Base-by-base conservation (phyloP, 2,329 filamentous ascomycete species). In the Penicillium sp. region DNA sequence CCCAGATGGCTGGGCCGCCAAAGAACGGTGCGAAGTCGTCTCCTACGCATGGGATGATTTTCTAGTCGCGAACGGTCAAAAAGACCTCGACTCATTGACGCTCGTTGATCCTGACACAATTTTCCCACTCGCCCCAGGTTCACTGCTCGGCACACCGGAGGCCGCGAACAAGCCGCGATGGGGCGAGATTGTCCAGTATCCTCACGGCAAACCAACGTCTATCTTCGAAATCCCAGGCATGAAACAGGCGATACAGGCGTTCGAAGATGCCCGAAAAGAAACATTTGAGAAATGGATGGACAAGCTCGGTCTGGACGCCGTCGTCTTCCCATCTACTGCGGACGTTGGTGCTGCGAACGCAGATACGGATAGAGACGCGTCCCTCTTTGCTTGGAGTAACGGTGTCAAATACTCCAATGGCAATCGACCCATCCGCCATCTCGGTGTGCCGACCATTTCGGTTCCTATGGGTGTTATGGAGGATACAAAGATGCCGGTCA, bases 361-460 rank as follows among this genome's bases (percentile, higher is more conserved):
- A 0, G 80, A 83, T 58, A 55, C 60, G 0, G 65, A 68, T 33
- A 49, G 60, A 16, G 53, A 61, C 6, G 58, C 61, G 28, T 69
- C 74, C 11, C 51, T 59, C 9, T 69, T 76, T 50, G 75, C 74
- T 4, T 69, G 76, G 50, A 70, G 69, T 25, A 80, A 82, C 43
- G 81, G 81, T 0, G 74, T 82, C 4, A 75, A 74, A 36, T 83
- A 82, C 51, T 76, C 74, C 0, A 80, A 82, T 48, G 80, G 80
- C 0, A 81, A 81, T 46, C 68, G 79, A 1, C 77, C 76, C 0
- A 67, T 84, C 1, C 69, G 80, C 10, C 80, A 83, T 48, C 67
- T 82, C 2, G 81, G 81, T 0, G 73, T 83, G 0, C 81, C 81
- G 0, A 80, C 77, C 0, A 72, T 83, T 2, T 78, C 73, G 0